Conservation (phyloP, 331 rosid genomes). For the Dryas integrifolia region DNA sequence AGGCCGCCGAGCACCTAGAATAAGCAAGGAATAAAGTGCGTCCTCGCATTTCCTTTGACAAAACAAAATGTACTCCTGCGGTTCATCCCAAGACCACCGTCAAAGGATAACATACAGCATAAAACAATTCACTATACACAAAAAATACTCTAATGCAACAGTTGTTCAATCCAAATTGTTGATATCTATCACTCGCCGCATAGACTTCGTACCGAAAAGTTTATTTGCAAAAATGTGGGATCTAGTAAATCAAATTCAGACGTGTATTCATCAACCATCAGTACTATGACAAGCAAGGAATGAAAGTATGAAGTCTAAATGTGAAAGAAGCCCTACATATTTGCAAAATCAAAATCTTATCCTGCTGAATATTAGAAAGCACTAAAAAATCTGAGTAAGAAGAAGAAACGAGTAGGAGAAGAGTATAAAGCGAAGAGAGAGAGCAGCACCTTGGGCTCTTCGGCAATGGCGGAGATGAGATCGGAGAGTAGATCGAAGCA, state of each 20-base stretch:
- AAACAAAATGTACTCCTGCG: slow-evolving; percentile 77
- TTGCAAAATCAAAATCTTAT: background rate
- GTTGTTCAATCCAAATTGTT: background rate
- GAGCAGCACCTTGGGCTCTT: slow-evolving; percentile 71
- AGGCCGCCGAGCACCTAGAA: slow-evolving; percentile 90
- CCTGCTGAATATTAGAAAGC: background rate
- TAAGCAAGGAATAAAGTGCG: slow-evolving; percentile 75
- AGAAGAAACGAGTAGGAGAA: slow-evolving; percentile 8
- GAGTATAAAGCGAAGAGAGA: background rate
- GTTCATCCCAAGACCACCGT: slow-evolving; percentile 20
- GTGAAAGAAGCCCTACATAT: background rate
- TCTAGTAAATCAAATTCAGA: background rate
- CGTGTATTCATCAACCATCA: background rate
- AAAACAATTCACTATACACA: background rate
- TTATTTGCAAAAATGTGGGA: background rate
- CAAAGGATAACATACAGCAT: background rate
- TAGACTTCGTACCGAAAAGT: background rate
- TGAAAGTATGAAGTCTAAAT: background rate
- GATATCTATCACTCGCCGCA: background rate
- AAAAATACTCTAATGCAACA: background rate
- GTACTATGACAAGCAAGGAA: background rate
- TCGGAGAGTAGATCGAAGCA: slow-evolving; percentile 99
- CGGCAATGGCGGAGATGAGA: slow-evolving; percentile 84
- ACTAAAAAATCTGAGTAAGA: background rate
- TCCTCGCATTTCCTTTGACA: slow-evolving; percentile 99